Conservation (phyloP, 495 filamentous ascomycete genomes). For the Tuber indicum region DNA sequence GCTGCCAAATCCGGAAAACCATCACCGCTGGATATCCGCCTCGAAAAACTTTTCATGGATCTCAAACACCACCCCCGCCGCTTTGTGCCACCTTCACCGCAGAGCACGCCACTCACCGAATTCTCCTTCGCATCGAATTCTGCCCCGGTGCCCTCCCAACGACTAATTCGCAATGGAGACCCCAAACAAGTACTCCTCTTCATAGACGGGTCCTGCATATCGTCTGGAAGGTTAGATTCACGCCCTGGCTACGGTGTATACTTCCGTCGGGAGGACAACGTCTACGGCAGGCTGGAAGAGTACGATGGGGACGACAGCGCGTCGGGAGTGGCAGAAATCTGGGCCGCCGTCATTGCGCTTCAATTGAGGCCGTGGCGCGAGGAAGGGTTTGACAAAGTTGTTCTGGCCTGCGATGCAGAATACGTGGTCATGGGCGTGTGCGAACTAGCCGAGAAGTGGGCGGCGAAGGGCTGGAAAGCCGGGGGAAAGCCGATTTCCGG, state of each 20-base stretch:
- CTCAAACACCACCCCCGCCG: conserved; percentile 7
- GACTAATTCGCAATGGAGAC: conserved; percentile 9
- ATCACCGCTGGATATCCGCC: neutral
- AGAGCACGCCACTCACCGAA: conserved; percentile 5
- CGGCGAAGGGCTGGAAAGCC: conserved; percentile 3
- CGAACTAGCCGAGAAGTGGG: neutral
- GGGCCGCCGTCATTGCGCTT: conserved; percentile 6
- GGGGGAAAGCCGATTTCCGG: neutral
- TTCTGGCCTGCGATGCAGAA: conserved; percentile 10
- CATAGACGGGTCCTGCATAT: conserved; percentile 2
- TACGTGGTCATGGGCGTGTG: conserved; percentile 6
- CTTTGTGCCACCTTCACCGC: conserved; percentile 8
- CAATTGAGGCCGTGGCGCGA: conserved; percentile 3
- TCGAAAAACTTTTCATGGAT: neutral
- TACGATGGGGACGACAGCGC: conserved; percentile 1
- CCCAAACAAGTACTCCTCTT: conserved; percentile 15
- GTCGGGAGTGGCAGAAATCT: neutral
- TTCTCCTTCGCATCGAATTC: neutral
- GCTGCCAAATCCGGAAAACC: neutral
- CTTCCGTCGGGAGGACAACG: conserved; percentile 10
- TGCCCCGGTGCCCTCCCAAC: neutral
- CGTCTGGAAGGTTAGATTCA: neutral
- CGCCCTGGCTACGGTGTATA: conserved; percentile 8
- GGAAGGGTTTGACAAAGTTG: conserved; percentile 13
- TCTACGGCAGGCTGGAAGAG: neutral